These are phyloP conservation scores for Neodidymelliopsis sp. DNA, from an alignment of 2,329 filamentous ascomycete genomes.

Conservation along the genomic window DNA sequence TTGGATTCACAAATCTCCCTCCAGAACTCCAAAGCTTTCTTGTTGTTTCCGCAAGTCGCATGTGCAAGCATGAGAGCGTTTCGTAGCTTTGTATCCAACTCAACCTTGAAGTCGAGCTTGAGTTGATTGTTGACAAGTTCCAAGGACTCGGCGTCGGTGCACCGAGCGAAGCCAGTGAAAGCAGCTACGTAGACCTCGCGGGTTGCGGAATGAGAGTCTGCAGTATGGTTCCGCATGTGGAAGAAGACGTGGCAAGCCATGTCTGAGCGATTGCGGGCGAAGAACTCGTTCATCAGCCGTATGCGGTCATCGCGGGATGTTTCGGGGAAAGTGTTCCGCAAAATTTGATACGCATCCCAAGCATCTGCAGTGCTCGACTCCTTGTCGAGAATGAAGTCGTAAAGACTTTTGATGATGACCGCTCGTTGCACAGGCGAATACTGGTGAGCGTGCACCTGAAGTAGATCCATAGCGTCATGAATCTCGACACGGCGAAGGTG, in stretches of 20 bases:
- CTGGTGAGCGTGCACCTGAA: conserved; percentile 76
- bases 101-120: conserved; percentile 86
- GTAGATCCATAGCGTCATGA: conserved; percentile 80
- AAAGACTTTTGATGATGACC: conserved; percentile 70
- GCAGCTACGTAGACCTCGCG: conserved; percentile 78
- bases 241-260: conserved; percentile 88
- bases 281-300: conserved; percentile 82
- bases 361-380: conserved; percentile 70
- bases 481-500: conserved; percentile 80
- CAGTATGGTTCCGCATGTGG: conserved; percentile 85
- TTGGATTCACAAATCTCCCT: conserved; percentile 78
- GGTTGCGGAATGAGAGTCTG: conserved; percentile 69
- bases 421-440: conserved; percentile 75
- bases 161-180: conserved; percentile 75
- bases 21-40: conserved; percentile 80
- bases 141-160: conserved; percentile 68
- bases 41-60: conserved; percentile 70
- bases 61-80: conserved; percentile 92
- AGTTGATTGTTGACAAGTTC: conserved; percentile 88
- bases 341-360: conserved; percentile 68
- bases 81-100: conserved; percentile 76
- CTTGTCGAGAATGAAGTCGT: conserved; percentile 71
- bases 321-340: conserved; percentile 66
- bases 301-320: conserved; percentile 71
- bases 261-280: conserved; percentile 76